These are phyloP conservation scores for Xylaria bambusicola DNA, from an alignment of 495 filamentous ascomycete species.

Conservation along the genomic window DNA sequence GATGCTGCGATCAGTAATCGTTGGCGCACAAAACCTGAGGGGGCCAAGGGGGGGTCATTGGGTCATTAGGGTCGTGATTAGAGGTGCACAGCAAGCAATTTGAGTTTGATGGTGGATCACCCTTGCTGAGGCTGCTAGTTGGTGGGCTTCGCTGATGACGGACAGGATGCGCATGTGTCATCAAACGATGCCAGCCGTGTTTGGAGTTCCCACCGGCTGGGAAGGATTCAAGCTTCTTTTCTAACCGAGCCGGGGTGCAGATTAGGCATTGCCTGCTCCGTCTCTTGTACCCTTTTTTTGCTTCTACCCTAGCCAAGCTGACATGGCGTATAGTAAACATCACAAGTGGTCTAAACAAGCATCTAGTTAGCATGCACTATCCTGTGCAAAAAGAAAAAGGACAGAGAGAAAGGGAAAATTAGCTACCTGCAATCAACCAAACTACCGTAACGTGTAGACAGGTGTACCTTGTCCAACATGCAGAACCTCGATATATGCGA, in stretches of 20 bases:
- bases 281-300: conserved; percentile 1
- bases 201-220: conserved; percentile 16
- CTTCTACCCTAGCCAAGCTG: background rate
- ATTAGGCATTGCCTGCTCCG: background rate
- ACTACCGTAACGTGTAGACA: background rate
- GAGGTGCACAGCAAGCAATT: background rate
- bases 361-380: too few relatives aligned
- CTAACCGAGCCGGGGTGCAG: conserved; percentile 26
- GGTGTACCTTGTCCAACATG: background rate
- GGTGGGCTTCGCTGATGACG: conserved; percentile 11
- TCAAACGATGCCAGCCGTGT: conserved; percentile 11
- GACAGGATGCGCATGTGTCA: conserved; percentile 19
- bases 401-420: too few relatives aligned
- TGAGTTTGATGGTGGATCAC: conserved; percentile 8
- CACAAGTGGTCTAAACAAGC: too few relatives aligned
- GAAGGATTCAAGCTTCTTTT: conserved; percentile 37
- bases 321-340: conserved; percentile 1
- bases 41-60: background rate
- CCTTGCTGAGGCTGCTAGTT: conserved; percentile 14
- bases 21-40: background rate
- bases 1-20: background rate
- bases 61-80: background rate
- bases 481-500: background rate
- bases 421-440: too few relatives aligned
- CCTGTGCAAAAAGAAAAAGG: too few relatives aligned